Evolutionary conservation across 2,329 filamentous ascomycete species (phyloP), one percentile per base, ranked within the genome.

Genomic region (Nothopassalora personata): DNA sequence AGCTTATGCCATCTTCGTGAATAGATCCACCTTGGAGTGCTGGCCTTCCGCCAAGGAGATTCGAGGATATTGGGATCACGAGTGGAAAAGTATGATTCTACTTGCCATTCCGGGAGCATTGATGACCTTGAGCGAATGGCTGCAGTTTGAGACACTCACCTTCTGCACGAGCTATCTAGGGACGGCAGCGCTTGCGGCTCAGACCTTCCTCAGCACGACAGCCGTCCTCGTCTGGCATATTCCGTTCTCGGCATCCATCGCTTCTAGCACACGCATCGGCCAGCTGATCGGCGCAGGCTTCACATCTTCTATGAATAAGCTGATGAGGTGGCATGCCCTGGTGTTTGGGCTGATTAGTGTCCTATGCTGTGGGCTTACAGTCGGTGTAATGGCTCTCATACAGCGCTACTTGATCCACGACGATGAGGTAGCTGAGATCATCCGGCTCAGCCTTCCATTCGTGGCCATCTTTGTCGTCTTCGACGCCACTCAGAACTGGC

Each of bases 1-100:
- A 23, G 33, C 76, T 1, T 83, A 82, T 60, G 69, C 78, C 23
- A 71, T 76, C 56, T 74, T 77, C 58, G 67, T 77, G 6, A 67
- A 69, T 13, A 72, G 72, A 5, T 60, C 62, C 0, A 77, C 76
- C 5, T 72, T 75, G 34, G 69, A 74, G 60, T 81, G 79, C 70
- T 79, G 78, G 79, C 73, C 73, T 3, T 76, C 77, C 0, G 19
- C 28, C 0, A 49, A 58, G 3, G 60, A 66, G 49, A 58, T 63
- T 10, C 34, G 43, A n/a, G 23, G 28, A 11, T 27, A 45, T 8
- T 63, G 60, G 60, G 74, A 78, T 47, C 65, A 66, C 3, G 72
- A 75, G 43, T 80, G 77, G 78, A 55, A 57, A 18, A 47, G 58
- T 5, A 67, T 70, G 60, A 30, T 69, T 11, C 45, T 60, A 6